A percentile compares a stretch with the other conserved stretches of the same genome.
Evolutionary conservation across 352 stramenopile species (phyloP).

Genomic region (Thalassiosira sp.): DNA sequence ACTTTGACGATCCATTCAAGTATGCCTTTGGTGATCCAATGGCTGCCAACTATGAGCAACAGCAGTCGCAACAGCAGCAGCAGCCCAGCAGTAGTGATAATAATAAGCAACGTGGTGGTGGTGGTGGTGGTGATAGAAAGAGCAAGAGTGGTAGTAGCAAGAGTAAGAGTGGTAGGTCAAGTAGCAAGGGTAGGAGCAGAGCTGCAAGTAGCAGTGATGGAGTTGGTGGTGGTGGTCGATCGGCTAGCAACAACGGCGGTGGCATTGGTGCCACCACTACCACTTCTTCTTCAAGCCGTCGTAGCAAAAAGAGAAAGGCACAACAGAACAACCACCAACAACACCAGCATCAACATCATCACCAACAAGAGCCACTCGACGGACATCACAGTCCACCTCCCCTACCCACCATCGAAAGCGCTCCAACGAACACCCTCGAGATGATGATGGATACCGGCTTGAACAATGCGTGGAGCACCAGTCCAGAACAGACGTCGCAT

Average conservation of each 20-base stretch:
- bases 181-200: neutral
- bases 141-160: neutral
- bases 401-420: constrained; percentile 24
- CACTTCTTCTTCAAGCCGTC: neutral
- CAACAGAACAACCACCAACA: too few relatives aligned
- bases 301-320: constrained; percentile 3
- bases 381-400: constrained; percentile 17
- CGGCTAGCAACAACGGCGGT: too few relatives aligned
- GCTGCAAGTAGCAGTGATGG: neutral
- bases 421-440: neutral
- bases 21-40: constrained; percentile 12
- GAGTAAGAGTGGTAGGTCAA: neutral
- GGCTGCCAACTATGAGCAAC: too few relatives aligned
- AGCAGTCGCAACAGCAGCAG: too few relatives aligned
- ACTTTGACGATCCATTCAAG: constrained; percentile 8
- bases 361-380: neutral
- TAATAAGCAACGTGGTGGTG: neutral
- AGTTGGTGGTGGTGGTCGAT: neutral
- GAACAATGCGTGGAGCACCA: neutral
- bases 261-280: neutral
- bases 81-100: too few relatives aligned
- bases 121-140: neutral
- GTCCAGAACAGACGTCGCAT: neutral
- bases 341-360: too few relatives aligned
- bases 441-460: too few relatives aligned